Base-by-base conservation (phyloP, 208 protist species). In the Acanthamoeba castellanii region DNA sequence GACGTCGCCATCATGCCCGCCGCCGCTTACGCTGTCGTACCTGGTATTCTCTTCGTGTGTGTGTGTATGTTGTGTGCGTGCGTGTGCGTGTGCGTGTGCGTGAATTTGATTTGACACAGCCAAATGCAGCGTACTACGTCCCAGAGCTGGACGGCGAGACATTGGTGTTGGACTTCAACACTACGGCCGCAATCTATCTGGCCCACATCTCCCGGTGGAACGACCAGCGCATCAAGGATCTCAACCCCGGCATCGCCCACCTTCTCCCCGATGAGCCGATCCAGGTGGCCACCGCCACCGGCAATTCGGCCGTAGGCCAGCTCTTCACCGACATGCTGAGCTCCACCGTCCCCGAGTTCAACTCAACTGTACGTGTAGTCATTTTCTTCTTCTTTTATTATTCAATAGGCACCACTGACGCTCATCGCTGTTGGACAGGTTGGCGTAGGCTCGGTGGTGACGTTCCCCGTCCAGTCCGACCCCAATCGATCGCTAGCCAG, bases 321-420 rank as follows among this genome's bases (percentile, higher is more conserved):
- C 45, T 88, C 9, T 88, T 55, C 22, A 37, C 81, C 42, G 8
- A 32, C 45, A 7, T 64, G 81, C 81, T 88, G 34, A 47, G 25
- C 55, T 30, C 81, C 11, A 76, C 68, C n/a, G 81, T 88, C 7
- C 81, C 81, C 45, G 81, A 88, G 81, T 88, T 88, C 45, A 37
- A 27, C 34, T 30, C 18, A 0, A 14, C 25, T 11, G 81, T 88
- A 22, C 34, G 32, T n/a, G n/a, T n/a, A n/a, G n/a, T n/a, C n/a
- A n/a, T n/a, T n/a, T n/a, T n/a, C n/a, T n/a, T n/a, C n/a, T n/a
- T n/a, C n/a, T n/a, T n/a, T n/a, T n/a, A n/a, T n/a, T n/a, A n/a
- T n/a, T n/a, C n/a, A n/a, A n/a, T n/a, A n/a, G n/a, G n/a, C n/a
- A n/a, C n/a, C n/a, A n/a, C n/a, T 45, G 34, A 25, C 70, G 2